Evolutionary conservation across 208 protist species (phyloP), one percentile per base, ranked within the genome.

Genomic region (Polymyxa betae): DNA sequence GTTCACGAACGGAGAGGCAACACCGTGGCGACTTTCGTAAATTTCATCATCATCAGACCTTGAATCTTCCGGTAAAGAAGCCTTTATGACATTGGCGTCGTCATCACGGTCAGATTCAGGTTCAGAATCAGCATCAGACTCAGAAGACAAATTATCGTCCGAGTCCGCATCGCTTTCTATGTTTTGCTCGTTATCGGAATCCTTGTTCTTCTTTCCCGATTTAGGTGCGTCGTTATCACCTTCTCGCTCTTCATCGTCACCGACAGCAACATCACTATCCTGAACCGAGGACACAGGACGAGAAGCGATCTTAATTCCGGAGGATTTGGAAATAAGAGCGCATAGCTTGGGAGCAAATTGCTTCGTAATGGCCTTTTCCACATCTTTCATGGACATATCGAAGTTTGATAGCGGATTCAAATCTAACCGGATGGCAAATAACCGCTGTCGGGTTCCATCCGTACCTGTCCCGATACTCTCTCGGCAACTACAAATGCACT

Each of bases 191-290:
- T 89, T 52, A 77, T 92, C 35, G 40, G 77, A 88, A 91, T 87
- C 68, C 54, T 92, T 43, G 35, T 88, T 38, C 29, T 90, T 24
- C 64, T 91, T 87, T 91, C 77, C n/a, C n/a, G n/a, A n/a, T n/a
- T n/a, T n/a, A n/a, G n/a, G n/a, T n/a, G n/a, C n/a, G n/a, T n/a
- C 44, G 0, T 35, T 20, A 38, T 20, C 77, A 92, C 72, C 44
- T 60, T 91, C 90, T 45, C 66, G 72, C 5, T 52, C 16, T 12
- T 88, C 35, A 20, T 89, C 40, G 77, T 29, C 54, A 20, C 24
- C 77, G 16, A 38, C 45, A 38, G 60, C 60, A 24, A 78, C 77
- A n/a, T n/a, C n/a, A n/a, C n/a, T n/a, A n/a, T n/a, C n/a, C n/a
- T n/a, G n/a, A n/a, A n/a, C n/a, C n/a, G n/a, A n/a, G n/a, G 0